Base-by-base conservation (phyloP, 139 green algal genomes). In the Ettlia oleoabundans region DNA sequence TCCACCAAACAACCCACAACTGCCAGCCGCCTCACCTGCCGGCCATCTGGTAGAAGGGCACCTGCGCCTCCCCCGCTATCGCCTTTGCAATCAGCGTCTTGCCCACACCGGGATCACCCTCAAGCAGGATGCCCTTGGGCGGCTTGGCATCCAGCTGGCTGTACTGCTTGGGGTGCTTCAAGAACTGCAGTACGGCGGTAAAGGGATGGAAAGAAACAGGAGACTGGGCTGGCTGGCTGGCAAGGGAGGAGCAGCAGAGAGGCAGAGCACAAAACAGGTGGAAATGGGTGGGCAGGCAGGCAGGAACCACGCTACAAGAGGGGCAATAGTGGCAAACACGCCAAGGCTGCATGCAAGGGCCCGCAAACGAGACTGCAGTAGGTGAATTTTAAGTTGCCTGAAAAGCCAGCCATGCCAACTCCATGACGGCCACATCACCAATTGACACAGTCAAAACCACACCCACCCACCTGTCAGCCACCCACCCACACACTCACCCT, bases 1-100 rank as follows among this genome's bases (percentile, higher is more conserved):
- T 9, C 15, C 15, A 15, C 28, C 55, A 65, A 9, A n/a, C 55
- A 32, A 32, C 30, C 18, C 15, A 32, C 55, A 32, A n/a, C 15
- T 28, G 13, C 55, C 15, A n/a, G 55, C 55, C 6, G 21, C 9
- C 77, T 2, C 77, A 82, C 77, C 77, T 82, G 55, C 97, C 97
- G 19, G 87, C 87, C 94, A 99, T 99, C 84, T 93, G 86, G 88
- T 93, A 98, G 86, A 98, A 98, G n/a, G 93, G 92, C 40, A 98
- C 93, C 41, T 85, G 87, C 2, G 92, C 93, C 86, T 98, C 95
- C 4, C 94, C 96, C 53, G 95, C 96, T 52, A 99, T 92, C 0
- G 96, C 96, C 88, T 98, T 98, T 65, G 95, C 95, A 72, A 98
- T 89, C 3, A 98, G 87, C 9, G 95, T 97, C 87, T 98, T 98